Base-by-base conservation (phyloP, 208 protist genomes). In the Phytomonas sp. region DNA sequence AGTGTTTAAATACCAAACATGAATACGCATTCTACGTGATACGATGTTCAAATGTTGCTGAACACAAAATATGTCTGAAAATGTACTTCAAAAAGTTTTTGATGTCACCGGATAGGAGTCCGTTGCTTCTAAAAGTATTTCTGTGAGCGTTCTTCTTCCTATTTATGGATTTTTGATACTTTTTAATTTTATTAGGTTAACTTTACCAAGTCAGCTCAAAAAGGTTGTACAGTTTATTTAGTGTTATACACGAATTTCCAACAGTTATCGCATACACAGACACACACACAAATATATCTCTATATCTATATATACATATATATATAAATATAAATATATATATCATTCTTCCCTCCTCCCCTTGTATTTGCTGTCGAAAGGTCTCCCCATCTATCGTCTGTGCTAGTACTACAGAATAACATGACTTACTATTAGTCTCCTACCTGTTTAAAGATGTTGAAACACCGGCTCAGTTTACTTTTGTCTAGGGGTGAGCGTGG, bases 401-500 rank as follows among this genome's bases (percentile, higher is more conserved):
- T 51, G 40, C 9, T 15, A 51, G 13, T 17, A 17, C 40, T 51
- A 15, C 13, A 4, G 40, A 51, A 17, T 51, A 51, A 15, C 13
- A 6, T 20, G 40, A 51, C 40, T 20, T 23, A 51, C 20, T 51
- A 17, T 17, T 51, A 51, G 40, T 51, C 1, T 40, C 26, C 26
- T 31, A 51, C 28, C 4, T 68, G 2, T 4, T 1, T 4, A 31
- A 75, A 68, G 74, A 83, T 82, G 82, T 51, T 87, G 70, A 70
- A 74, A 11, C 68, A 17, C 20, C 20, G 46, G 46, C 20, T 56
- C 32, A 66, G 75, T 43, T 5, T 62, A 30, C 66, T 82, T 17
- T 64, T 75, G 29, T 80, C 76, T 31, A 76, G 74, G 29, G 71
- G 74, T 40, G 87, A 90, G 69, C 78, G 78, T 17, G 90, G 90